phyloP scores from a whole-genome alignment of 1,284 basidiomycete species.

The Pseudozyma flocculosa region DNA sequence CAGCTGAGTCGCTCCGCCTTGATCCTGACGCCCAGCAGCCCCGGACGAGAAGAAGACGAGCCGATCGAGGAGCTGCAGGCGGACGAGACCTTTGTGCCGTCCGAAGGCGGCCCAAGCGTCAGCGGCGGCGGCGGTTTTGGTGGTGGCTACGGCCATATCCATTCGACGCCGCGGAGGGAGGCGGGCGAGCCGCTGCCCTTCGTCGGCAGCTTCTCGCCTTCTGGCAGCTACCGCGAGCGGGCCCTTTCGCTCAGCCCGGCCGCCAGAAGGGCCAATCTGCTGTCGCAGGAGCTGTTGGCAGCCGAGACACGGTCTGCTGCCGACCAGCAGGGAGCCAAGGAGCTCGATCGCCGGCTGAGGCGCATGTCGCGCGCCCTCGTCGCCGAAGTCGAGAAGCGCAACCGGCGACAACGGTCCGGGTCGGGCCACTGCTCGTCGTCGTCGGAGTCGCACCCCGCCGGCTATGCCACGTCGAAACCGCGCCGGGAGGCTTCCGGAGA shows the following conservation, averaged over 20 bases:
- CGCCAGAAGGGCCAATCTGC: neutral
- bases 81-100: neutral
- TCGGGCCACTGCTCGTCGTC: neutral
- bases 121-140: too few species aligned
- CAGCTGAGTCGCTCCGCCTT: constrained; percentile 6
- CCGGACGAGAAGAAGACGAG: neutral
- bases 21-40: neutral
- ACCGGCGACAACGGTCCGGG: neutral
- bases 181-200: neutral
- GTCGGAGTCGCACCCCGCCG: neutral
- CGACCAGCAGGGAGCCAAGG: neutral
- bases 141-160: too few species aligned
- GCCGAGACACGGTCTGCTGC: neutral
- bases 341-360: neutral
- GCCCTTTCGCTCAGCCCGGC: neutral
- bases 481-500: neutral
- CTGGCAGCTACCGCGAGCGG: neutral
- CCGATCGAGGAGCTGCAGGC: neutral
- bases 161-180: neutral
- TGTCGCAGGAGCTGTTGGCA: neutral
- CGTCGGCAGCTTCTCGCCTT: neutral
- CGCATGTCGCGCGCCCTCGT: constrained; percentile 7
- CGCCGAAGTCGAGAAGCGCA: constrained; percentile 12
- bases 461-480: too few species aligned
- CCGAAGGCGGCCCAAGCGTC: too few species aligned